Base-by-base conservation (phyloP, 345 rosid species). In the Bruguiera parviflora region DNA sequence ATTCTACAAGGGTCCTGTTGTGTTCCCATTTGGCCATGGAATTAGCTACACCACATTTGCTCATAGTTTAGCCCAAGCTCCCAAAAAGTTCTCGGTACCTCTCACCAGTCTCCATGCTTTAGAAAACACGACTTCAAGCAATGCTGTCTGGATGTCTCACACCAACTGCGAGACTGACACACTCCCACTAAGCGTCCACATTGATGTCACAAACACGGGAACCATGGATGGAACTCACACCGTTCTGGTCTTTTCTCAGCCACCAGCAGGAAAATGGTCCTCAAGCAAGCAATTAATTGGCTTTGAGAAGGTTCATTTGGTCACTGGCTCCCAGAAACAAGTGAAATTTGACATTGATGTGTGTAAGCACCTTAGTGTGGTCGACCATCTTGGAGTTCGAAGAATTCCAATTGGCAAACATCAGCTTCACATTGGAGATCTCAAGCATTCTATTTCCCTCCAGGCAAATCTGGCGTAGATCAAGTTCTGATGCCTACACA, bases 391-490 rank as follows among this genome's bases (percentile, higher is more conserved):
- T 8, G 99, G 99, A 8, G 81, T 81, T 73, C 87, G 92, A 77
- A 95, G 99, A 75, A 85, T 95, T 68, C 99, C 99, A 5, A 77
- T 88, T 77, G 97, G 97, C 60, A 76, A 88, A 43, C 99, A 95
- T 68, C 67, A 73, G 32, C 53, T 95, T 47, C 92, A 79, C 47
- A 78, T 95, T 63, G 99, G 97, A 57, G 92, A 86, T 63, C 78
- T 94, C 77, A 86, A 89, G 80, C 97, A 91, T 82, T 84, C 95
- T 49, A 72, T 94, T 73, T 80, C 86, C 8, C 81, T 94, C 74
- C 87, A 80, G 75, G 72, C 91, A 63, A 82, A 52, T 64, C 70
- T 83, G 78, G 79, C 73, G 8, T 71, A 73, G 64, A 68, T 70
- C 71, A 75, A 77, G 71, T 15, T 46, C 64, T 84, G 71, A 39